These are phyloP conservation scores for Fraxinus anomala DNA, from an alignment of 257 asterid genomes.

Conservation along the genomic window DNA sequence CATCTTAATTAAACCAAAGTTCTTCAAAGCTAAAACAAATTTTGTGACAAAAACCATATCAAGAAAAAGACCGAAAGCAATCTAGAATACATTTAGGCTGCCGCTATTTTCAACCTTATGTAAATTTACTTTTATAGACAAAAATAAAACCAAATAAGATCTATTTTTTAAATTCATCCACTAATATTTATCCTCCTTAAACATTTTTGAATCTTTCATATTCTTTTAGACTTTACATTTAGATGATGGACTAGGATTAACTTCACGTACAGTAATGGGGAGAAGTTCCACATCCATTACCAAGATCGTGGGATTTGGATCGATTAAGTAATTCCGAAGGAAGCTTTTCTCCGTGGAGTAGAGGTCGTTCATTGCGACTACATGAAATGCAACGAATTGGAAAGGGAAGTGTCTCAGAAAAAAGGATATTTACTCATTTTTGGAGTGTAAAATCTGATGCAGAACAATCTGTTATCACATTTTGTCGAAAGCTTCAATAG, in stretches of 20 bases:
- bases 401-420: slow-evolving; percentile 52
- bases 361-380: slow-evolving; percentile 46
- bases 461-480: slow-evolving; percentile 77
- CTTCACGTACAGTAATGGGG: slow-evolving; percentile 69
- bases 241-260: slow-evolving; percentile 76
- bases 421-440: slow-evolving; percentile 59
- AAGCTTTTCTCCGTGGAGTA: slow-evolving; percentile 45
- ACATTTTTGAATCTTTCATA: too few relatives aligned
- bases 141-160: too few relatives aligned
- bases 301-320: slow-evolving; percentile 49
- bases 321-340: slow-evolving; percentile 46
- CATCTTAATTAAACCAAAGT: not conserved
- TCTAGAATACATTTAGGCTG: too few relatives aligned
- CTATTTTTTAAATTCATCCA: too few relatives aligned
- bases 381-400: slow-evolving; percentile 86
- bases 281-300: slow-evolving; percentile 58
- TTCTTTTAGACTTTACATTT: slow-evolving; percentile 23
- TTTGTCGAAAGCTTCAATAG: slow-evolving; percentile 78
- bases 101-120: too few relatives aligned
- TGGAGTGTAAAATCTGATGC: slow-evolving; percentile 61
- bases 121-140: too few relatives aligned
- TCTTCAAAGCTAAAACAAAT: slow-evolving; percentile 2
- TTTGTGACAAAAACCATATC: slow-evolving; percentile 4
- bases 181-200: too few relatives aligned
- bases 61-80: too few relatives aligned